These are phyloP conservation scores for Psilocybe mexicana DNA, from an alignment of 1,284 basidiomycete genomes.

Conservation along the genomic window DNA sequence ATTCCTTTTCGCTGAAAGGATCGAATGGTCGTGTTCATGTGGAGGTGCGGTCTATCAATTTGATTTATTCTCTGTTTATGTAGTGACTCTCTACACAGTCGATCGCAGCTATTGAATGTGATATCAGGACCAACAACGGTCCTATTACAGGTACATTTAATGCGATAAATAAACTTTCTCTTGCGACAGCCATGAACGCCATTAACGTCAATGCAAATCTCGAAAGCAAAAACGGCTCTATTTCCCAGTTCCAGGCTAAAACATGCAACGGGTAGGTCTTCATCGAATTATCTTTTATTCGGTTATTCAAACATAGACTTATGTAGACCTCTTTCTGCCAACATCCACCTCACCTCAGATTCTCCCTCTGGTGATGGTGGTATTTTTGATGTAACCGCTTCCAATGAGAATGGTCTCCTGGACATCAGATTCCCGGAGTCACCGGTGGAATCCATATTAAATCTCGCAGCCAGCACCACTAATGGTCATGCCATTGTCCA, in stretches of 20 bases:
- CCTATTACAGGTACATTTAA: conserved; percentile 38
- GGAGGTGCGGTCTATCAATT: conserved; percentile 21
- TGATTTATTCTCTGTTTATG: background rate
- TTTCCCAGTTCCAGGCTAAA: background rate
- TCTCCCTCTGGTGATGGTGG: conserved; percentile 18
- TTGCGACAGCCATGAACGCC: conserved; percentile 33
- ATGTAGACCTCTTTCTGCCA: background rate
- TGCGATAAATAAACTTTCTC: conserved; percentile 28
- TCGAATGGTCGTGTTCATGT: conserved; percentile 33
- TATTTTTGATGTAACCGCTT: conserved; percentile 28
- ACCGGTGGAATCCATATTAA: conserved; percentile 32
- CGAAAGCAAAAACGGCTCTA: background rate
- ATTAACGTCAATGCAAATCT: background rate
- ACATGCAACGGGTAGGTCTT: background rate
- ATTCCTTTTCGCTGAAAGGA: conserved; percentile 29
- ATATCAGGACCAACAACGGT: conserved; percentile 1
- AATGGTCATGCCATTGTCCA: conserved; percentile 36
- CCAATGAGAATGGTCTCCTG: conserved; percentile 36
- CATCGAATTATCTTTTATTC: background rate
- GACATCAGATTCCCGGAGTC: conserved; percentile 34
- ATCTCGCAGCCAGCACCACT: conserved; percentile 34
- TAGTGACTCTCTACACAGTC: background rate
- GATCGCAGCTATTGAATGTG: background rate
- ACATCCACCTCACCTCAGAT: background rate
- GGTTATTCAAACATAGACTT: too few species aligned